phyloP scores from a whole-genome alignment of 306 rosid species.

The Begonia masoniana region DNA sequence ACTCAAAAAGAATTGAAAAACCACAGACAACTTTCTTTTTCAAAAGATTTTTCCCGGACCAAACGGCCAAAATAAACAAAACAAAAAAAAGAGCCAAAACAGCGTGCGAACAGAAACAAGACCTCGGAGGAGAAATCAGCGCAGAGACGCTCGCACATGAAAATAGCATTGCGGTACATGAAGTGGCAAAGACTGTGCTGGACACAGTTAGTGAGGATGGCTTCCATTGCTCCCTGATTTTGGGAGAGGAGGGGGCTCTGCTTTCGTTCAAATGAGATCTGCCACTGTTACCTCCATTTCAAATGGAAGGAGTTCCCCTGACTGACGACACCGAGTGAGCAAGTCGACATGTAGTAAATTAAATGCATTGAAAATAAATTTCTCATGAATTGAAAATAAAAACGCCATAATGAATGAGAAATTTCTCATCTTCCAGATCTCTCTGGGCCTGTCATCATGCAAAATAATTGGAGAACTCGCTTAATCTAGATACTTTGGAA shows the following conservation, averaged over 20 bases:
- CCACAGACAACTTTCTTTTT: too few relatives aligned
- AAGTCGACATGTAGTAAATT: too few relatives aligned
- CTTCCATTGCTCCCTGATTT: slow-evolving; percentile 50
- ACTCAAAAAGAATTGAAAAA: too few relatives aligned
- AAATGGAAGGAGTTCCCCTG: slow-evolving; percentile 11
- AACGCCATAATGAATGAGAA: not conserved
- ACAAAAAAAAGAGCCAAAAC: not conserved
- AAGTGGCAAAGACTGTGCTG: slow-evolving; percentile 79
- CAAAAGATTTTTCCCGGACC: slow-evolving; percentile 1
- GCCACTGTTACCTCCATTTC: slow-evolving; percentile 36
- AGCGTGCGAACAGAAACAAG: slow-evolving; percentile 1
- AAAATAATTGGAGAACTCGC: not conserved
- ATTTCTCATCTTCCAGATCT: not conserved
- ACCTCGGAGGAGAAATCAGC: slow-evolving; percentile 80
- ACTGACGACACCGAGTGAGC: too few relatives aligned
- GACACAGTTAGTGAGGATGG: slow-evolving; percentile 54
- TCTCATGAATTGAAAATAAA: not conserved
- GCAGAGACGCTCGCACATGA: slow-evolving; percentile 85
- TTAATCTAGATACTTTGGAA: not conserved
- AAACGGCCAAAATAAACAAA: slow-evolving; percentile 5
- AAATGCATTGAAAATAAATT: too few relatives aligned
- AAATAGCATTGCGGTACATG: slow-evolving; percentile 73
- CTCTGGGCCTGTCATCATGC: too few relatives aligned
- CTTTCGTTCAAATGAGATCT: slow-evolving; percentile 24
- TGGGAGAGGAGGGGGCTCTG: slow-evolving; percentile 5